Evolutionary conservation across 805 yeast species (phyloP), one percentile per base, ranked within the genome.

Genomic region (Pichia gijzeniarum): DNA sequence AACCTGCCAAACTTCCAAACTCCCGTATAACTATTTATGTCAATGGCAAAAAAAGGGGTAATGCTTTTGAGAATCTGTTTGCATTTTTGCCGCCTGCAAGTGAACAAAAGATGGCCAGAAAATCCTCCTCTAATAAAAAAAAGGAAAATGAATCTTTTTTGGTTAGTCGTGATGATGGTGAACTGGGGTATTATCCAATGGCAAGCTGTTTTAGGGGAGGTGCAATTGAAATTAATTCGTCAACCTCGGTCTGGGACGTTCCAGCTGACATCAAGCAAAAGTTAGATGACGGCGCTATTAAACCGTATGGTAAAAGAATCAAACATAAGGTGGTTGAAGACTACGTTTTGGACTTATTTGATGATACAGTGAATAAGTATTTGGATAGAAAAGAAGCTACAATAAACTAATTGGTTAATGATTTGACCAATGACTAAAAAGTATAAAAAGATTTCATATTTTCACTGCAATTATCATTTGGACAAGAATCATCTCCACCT

Each of bases 151-250:
- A 47, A 9, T 35, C 41, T 3, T 53, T 61, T 34, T 44, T 44
- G 9, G 49, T 56, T 53, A 70, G 59, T 57, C 77, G 55, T 13
- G 95, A 93, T 60, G 96, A 93, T 59, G 95, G 95, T 0, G 68
- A 78, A 36, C 65, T 88, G 44, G 99, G 98, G 0, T 93, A 93
- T 60, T 93, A 81, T 64, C 98, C 99, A 1, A 86, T 89, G 68
- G 72, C 87, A 30, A 85, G 95, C 44, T 85, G 84, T 21, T 93
- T 78, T 59, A 79, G 78, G 52, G 83, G 83, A 2, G 98, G 98
- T 0, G 67, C 74, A 9, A 95, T 86, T 5, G 69, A 75, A 48
- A 61, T 91, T 46, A 80, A 85, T 51, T 71, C 87, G 2, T 85
- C 89, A 0, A 83, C 87, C 0, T 70, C 79, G 12, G 74, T 89